phyloP scores from a whole-genome alignment of 768 basidiomycete genomes.

The Mycena latifolia region DNA sequence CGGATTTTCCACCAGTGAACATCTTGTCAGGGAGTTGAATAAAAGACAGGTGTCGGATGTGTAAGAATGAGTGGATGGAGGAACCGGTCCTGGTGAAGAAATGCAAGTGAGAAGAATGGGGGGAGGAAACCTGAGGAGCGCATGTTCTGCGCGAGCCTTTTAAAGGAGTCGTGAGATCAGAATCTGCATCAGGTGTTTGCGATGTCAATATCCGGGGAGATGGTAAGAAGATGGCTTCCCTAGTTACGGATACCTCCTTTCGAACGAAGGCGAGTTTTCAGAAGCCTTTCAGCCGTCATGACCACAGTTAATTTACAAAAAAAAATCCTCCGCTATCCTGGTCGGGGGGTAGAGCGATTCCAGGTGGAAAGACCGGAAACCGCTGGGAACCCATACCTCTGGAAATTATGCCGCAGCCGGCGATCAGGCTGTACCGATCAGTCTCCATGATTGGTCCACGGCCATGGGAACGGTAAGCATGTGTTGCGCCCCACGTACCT shows the following conservation, averaged over 20 bases:
- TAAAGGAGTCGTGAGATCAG: neutral
- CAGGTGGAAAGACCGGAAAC: too few relatives aligned
- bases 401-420: neutral
- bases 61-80: conserved; percentile 19
- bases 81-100: conserved; percentile 34
- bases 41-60: conserved; percentile 19
- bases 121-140: conserved; percentile 19
- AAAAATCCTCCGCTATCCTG: too few relatives aligned
- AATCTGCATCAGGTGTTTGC: conserved; percentile 19
- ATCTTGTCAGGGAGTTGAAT: conserved; percentile 17
- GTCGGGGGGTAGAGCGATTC: too few relatives aligned
- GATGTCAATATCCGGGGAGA: conserved; percentile 26
- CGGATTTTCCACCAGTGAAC: conserved; percentile 36
- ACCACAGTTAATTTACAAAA: too few relatives aligned
- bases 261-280: too few relatives aligned
- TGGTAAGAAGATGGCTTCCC: conserved; percentile 22
- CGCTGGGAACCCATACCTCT: too few relatives aligned
- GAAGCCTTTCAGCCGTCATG: too few relatives aligned
- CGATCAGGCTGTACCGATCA: neutral
- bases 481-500: too few relatives aligned
- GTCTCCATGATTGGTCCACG: conserved; percentile 9
- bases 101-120: conserved; percentile 17
- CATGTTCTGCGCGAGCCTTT: neutral
- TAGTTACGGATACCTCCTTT: conserved; percentile 30
- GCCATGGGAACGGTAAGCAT: conserved; percentile 24